phyloP scores from a whole-genome alignment of 2,329 filamentous ascomycete genomes.

The Pezicula neosporulosa region DNA sequence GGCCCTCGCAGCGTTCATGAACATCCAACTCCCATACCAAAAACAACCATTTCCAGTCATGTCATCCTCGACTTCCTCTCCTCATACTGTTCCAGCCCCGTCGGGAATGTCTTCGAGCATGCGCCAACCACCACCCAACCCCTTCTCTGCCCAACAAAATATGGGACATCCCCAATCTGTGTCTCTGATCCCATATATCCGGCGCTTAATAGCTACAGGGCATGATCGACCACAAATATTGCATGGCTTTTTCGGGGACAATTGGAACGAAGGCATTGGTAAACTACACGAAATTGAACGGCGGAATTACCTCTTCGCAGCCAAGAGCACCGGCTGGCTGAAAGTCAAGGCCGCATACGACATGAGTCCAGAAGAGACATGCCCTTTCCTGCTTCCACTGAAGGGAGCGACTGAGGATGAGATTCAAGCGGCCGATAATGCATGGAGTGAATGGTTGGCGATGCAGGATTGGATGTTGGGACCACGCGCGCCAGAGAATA shows the following conservation, averaged over 20 bases:
- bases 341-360: slow-evolving; percentile 90
- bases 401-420: slow-evolving; percentile 73
- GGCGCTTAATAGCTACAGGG: slow-evolving; percentile 84
- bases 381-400: slow-evolving; percentile 86
- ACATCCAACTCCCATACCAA: slow-evolving; percentile 88
- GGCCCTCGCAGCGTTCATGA: slow-evolving; percentile 84
- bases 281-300: slow-evolving; percentile 84
- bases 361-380: slow-evolving; percentile 74
- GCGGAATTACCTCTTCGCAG: slow-evolving; percentile 90
- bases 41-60: slow-evolving; percentile 46
- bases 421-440: slow-evolving; percentile 75
- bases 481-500: slow-evolving; percentile 60
- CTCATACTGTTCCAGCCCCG: slow-evolving; percentile 28
- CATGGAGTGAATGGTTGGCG: slow-evolving; percentile 91
- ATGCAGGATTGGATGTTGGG: slow-evolving; percentile 99
- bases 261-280: slow-evolving; percentile 79
- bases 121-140: slow-evolving; percentile 16
- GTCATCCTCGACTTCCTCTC: slow-evolving; percentile 34
- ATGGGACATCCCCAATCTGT: slow-evolving; percentile 34
- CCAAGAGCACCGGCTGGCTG: slow-evolving; percentile 88
- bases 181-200: slow-evolving; percentile 83
- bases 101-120: slow-evolving; percentile 17
- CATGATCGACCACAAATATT: slow-evolving; percentile 86
- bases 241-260: slow-evolving; percentile 94
- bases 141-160: slow-evolving; percentile 22